Percentiles rank a stretch among this genome's conserved stretches.
Conservation (phyloP, 192 early-diverging fungal species). For the Backusella circina region DNA sequence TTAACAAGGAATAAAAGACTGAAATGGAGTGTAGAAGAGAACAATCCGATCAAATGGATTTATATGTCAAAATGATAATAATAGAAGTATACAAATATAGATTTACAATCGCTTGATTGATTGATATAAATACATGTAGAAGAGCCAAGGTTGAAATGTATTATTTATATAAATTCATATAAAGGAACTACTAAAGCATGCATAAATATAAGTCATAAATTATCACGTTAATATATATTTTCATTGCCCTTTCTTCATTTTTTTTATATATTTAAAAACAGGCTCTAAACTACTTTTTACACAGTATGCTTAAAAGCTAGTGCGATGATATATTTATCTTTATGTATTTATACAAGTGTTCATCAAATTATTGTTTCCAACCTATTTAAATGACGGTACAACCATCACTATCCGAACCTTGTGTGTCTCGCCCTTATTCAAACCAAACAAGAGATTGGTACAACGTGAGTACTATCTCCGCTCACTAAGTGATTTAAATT, state of each 20-base stretch:
- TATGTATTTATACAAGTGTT: background rate
- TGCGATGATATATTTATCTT: background rate
- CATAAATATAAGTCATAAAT: background rate
- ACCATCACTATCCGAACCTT: conserved; percentile 41
- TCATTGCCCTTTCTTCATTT: background rate
- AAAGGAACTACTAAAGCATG: background rate
- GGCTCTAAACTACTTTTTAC: background rate
- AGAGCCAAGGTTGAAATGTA: background rate
- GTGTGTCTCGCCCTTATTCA: conserved; percentile 33
- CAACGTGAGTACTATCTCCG: conserved; percentile 45
- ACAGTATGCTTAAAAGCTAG: background rate
- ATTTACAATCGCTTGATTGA: background rate
- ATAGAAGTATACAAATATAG: background rate
- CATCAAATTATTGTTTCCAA: conserved; percentile 19
- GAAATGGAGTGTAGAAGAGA: background rate
- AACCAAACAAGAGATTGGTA: conserved; percentile 47
- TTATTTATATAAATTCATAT: background rate
- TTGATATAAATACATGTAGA: background rate
- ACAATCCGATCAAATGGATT: background rate
- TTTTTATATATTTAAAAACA: background rate
- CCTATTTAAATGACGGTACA: conserved; percentile 41
- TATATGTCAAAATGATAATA: background rate
- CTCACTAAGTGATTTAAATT: conserved; percentile 19
- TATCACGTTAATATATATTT: background rate
- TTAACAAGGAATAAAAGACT: background rate